phyloP scores from a whole-genome alignment of 768 basidiomycete genomes.

The Agaricus sinodeliciosus region DNA sequence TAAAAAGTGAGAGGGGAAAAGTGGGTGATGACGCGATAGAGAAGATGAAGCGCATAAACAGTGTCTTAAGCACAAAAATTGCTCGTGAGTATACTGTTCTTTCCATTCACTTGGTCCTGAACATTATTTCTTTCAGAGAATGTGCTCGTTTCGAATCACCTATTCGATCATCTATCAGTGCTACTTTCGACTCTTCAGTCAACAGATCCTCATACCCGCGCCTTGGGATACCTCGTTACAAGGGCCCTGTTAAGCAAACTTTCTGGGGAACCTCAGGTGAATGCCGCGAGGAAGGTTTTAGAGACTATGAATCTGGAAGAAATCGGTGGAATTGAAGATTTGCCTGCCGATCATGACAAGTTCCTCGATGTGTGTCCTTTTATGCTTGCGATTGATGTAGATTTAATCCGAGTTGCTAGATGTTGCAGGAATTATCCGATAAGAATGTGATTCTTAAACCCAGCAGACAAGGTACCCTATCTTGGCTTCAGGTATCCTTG shows the following conservation, averaged over 20 bases:
- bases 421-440: constrained; percentile 31
- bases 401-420: constrained; percentile 27
- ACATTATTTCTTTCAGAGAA: constrained; percentile 41
- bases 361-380: constrained; percentile 24
- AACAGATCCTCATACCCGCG: constrained; percentile 41
- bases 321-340: constrained; percentile 39
- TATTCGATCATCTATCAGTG: constrained; percentile 33
- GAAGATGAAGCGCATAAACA: constrained; percentile 46
- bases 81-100: constrained; percentile 43
- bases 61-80: constrained; percentile 49
- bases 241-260: constrained; percentile 51
- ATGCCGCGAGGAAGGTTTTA: constrained; percentile 43
- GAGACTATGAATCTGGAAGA: constrained; percentile 37
- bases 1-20: constrained; percentile 27
- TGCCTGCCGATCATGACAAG: constrained; percentile 21
- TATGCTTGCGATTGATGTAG: neutral
- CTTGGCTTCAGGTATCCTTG: constrained; percentile 53
- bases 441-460: constrained; percentile 53
- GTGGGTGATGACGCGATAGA: constrained; percentile 27
- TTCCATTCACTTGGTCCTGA: neutral
- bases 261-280: constrained; percentile 53
- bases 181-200: constrained; percentile 49
- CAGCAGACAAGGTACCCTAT: constrained; percentile 45
- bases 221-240: constrained; percentile 56
- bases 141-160: constrained; percentile 46